Conservation (phyloP, 768 basidiomycete genomes). For the Rhizopogon vinicolor region DNA sequence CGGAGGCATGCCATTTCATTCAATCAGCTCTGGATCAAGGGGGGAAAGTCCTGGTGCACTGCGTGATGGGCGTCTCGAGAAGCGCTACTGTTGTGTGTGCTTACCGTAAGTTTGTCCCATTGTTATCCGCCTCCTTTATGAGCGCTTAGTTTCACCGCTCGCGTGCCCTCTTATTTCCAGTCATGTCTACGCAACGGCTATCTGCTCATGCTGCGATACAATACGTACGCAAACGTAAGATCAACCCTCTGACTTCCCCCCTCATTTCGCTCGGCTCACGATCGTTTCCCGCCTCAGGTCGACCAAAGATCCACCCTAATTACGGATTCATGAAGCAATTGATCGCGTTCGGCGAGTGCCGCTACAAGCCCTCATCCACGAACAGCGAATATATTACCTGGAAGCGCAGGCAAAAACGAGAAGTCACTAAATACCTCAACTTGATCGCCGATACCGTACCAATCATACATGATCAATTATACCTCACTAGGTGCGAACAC, state of each 20-base stretch:
- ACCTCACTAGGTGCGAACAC: constrained; percentile 42
- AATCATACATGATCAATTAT: constrained; percentile 45
- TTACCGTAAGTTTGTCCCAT: constrained; percentile 39
- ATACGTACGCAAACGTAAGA: constrained; percentile 46
- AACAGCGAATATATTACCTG: constrained; percentile 50
- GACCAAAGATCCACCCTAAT: constrained; percentile 35
- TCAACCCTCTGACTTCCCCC: background rate
- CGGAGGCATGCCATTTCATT: constrained; percentile 57
- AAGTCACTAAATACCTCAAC: constrained; percentile 49
- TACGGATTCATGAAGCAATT: constrained; percentile 57
- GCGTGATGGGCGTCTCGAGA: constrained; percentile 69
- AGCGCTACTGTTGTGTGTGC: constrained; percentile 59
- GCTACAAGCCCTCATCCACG: constrained; percentile 37
- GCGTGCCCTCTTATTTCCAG: constrained; percentile 21
- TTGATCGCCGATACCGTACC: constrained; percentile 46
- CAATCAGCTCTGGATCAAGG: constrained; percentile 46
- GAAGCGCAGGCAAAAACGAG: constrained; percentile 51
- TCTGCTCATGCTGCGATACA: constrained; percentile 40
- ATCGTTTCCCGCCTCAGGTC: constrained; percentile 21
- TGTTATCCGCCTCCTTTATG: background rate
- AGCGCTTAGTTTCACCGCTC: constrained; percentile 1
- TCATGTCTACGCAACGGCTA: constrained; percentile 45
- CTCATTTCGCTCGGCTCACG: constrained; percentile 6
- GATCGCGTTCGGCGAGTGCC: constrained; percentile 47
- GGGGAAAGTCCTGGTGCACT: constrained; percentile 66